These are phyloP conservation scores for Fraxinus quadrangulata DNA, from an alignment of 257 asterid species.

Conservation along the genomic window DNA sequence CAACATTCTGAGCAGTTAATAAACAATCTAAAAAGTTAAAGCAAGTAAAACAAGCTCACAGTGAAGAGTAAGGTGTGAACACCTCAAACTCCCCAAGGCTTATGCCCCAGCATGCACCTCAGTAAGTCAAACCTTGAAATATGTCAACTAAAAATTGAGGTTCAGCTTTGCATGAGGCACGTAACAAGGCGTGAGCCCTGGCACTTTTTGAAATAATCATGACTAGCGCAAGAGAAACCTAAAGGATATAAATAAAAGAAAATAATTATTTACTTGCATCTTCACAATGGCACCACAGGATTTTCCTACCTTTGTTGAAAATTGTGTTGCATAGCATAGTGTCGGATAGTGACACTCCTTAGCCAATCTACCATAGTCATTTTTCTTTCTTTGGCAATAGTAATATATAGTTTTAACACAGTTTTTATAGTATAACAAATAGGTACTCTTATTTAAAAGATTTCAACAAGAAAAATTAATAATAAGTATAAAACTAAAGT, in stretches of 20 bases:
- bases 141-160: neutral
- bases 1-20: neutral
- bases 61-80: neutral
- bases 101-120: neutral
- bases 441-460: too few relatives aligned
- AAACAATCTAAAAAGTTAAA: neutral
- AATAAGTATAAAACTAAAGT: too few relatives aligned
- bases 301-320: neutral
- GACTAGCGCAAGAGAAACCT: constrained; percentile 9
- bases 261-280: neutral
- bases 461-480: too few relatives aligned
- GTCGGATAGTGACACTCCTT: too few relatives aligned
- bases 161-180: neutral
- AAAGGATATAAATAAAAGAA: neutral
- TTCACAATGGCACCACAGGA: neutral
- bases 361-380: too few relatives aligned
- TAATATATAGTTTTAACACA: too few relatives aligned
- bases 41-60: neutral
- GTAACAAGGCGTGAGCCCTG: neutral
- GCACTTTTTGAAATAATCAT: neutral
- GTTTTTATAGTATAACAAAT: too few relatives aligned
- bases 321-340: too few relatives aligned
- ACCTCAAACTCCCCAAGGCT: neutral
- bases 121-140: neutral
- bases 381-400: too few relatives aligned